Percentiles rank a stretch among this genome's conserved stretches.
These are phyloP conservation scores for Oidiodendron maius DNA, from an alignment of 495 filamentous ascomycete genomes.

Conservation along the genomic window DNA sequence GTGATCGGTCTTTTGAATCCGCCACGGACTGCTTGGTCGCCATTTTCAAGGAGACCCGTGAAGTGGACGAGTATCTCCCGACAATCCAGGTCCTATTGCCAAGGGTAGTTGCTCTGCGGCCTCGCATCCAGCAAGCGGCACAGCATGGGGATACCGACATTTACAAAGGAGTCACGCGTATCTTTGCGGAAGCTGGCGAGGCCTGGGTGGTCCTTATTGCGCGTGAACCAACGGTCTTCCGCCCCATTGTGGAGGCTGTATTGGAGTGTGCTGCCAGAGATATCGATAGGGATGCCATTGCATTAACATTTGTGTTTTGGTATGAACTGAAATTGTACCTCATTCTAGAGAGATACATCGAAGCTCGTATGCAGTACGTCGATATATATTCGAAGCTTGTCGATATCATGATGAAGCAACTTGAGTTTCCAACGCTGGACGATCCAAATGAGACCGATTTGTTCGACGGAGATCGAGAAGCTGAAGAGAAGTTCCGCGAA, in stretches of 20 bases:
- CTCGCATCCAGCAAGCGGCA: conserved; percentile 70
- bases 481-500: conserved; percentile 94
- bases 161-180: conserved; percentile 78
- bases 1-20: conserved; percentile 72
- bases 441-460: conserved; percentile 68
- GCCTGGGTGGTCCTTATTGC: conserved; percentile 90
- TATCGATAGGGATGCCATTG: conserved; percentile 80
- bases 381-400: conserved; percentile 83
- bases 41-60: conserved; percentile 85
- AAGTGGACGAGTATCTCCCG: conserved; percentile 80
- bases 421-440: conserved; percentile 82
- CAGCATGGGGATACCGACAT: conserved; percentile 79
- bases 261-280: conserved; percentile 86
- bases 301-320: conserved; percentile 94
- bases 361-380: conserved; percentile 65
- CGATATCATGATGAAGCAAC: conserved; percentile 86
- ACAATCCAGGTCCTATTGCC: conserved; percentile 84
- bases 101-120: conserved; percentile 67
- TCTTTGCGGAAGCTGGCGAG: conserved; percentile 92
- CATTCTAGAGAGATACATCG: conserved; percentile 80
- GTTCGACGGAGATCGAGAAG: conserved; percentile 92
- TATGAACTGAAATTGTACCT: conserved; percentile 97
- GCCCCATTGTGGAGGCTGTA: conserved; percentile 80
- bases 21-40: conserved; percentile 92
- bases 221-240: conserved; percentile 72